Evolutionary conservation across 2,329 filamentous ascomycete genomes (phyloP), one percentile per base, ranked within the genome.

Genomic region (Ascochyta lentis): DNA sequence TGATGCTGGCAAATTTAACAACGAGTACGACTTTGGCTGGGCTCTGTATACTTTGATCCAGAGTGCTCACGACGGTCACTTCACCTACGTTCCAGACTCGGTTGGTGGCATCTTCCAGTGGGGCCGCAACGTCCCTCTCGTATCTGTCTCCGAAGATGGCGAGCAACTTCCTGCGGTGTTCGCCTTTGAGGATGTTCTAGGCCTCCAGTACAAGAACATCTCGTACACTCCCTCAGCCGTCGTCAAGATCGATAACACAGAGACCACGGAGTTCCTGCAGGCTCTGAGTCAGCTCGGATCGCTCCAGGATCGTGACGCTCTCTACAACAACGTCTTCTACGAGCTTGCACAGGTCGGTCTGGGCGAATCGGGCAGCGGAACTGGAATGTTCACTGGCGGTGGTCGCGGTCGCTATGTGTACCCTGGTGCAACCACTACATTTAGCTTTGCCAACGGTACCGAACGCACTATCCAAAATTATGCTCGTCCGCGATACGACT

Each of bases 41-140:
- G 83, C 83, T 26, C 76, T 90, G 2, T 82, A 83, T 53, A 72
- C 78, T 33, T 71, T 85, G 13, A 79, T 87, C 43, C 77, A 78
- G 19, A 78, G 79, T 1, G 83, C 84, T 2, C 86, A 89, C 61
- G 88, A 91, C 67, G 86, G 86, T 2, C 88, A 91, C 67, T 86
- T 88, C 54, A 69, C 74, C 1, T 86, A 82, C 66, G 73, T 80
- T 19, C 82, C 83, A 0, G 83, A 86, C 57, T 75, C 80, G 3
- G 79, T 86, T 22, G 79, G 77, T 37, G 73, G 53, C 2, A 67
- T 83, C 7, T 85, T 87, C 68, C 75, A 61, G 52, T 88, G 67
- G 63, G 78, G 77, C 6, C 77, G 82, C 12, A 72, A 73, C 16
- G 67, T 82, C 65, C 77, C 78, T 33, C 58, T 89, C 1, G 84